Conservation (phyloP, 2,329 filamentous ascomycete species). For the Pleurostoma richardsiae region DNA sequence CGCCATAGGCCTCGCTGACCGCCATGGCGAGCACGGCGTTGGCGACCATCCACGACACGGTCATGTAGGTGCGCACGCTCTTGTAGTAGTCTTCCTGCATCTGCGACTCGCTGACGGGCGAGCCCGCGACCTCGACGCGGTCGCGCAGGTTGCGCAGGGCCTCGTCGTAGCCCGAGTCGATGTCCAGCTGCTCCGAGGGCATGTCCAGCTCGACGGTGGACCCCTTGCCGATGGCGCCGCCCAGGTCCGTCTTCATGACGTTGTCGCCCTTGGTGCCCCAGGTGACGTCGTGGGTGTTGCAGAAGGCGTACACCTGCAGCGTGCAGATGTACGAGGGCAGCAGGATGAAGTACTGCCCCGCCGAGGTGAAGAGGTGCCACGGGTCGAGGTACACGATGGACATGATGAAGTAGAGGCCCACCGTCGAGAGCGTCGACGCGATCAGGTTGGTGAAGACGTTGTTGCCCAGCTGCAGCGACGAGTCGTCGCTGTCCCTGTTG, state of each 20-base stretch:
- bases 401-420: constrained; percentile 95
- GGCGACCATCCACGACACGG: constrained; percentile 86
- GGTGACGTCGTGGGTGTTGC: constrained; percentile 97
- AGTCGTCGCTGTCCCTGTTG: constrained; percentile 33
- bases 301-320: constrained; percentile 96
- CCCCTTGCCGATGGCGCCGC: constrained; percentile 72
- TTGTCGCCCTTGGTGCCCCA: constrained; percentile 99
- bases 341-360: constrained; percentile 86
- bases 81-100: constrained; percentile 98
- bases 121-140: constrained; percentile 71
- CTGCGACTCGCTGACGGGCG: constrained; percentile 65
- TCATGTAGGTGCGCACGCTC: constrained; percentile 96
- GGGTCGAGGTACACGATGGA: constrained; percentile 95
- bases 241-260: constrained; percentile 85
- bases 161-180: constrained; percentile 96
- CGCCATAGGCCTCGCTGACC: constrained; percentile 78
- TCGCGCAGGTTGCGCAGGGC: constrained; percentile 94
- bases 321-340: constrained; percentile 95
- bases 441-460: constrained; percentile 95
- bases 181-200: constrained; percentile 96
- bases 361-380: constrained; percentile 97
- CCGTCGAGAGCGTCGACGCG: constrained; percentile 79
- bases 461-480: constrained; percentile 61
- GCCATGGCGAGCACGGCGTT: constrained; percentile 94
- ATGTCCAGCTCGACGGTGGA: constrained; percentile 91